Evolutionary conservation across 2,329 filamentous ascomycete species (phyloP).

Genomic region (Neonectria neomacrospora): DNA sequence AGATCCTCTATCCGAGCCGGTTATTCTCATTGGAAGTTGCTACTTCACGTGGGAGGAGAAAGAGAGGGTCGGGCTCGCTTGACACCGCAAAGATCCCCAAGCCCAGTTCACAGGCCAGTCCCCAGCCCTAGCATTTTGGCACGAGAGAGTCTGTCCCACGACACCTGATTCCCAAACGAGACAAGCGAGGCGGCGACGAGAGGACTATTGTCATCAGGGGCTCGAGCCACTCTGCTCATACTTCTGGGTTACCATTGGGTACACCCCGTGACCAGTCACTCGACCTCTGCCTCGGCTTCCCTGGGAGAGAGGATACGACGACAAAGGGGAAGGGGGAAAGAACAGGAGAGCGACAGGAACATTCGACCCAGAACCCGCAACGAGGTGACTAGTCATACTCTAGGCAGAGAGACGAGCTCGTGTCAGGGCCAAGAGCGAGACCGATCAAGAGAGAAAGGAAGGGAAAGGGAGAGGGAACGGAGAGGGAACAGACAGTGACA

Average conservation of each 20-base stretch:
- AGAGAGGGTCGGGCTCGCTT: conserved; percentile 39
- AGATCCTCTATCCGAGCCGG: conserved; percentile 31
- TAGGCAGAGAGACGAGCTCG: conserved; percentile 27
- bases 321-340: conserved; percentile 14
- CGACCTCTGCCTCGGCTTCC: conserved; percentile 30
- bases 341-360: conserved; percentile 25
- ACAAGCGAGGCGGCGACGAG: conserved; percentile 26
- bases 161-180: conserved; percentile 29
- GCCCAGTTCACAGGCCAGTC: conserved; percentile 16
- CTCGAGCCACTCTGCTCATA: conserved; percentile 38
- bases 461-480: neutral
- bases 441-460: neutral
- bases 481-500: conserved; percentile 3
- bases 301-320: conserved; percentile 26
- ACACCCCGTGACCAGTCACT: conserved; percentile 42
- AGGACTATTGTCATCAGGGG: conserved; percentile 38
- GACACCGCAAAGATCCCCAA: conserved; percentile 26
- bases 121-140: conserved; percentile 36
- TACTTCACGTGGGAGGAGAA: conserved; percentile 41
- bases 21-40: conserved; percentile 41
- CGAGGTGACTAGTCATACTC: conserved; percentile 21
- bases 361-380: conserved; percentile 29
- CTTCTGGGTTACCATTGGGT: conserved; percentile 39
- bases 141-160: conserved; percentile 24
- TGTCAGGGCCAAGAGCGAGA: neutral